These are phyloP conservation scores for Tuber indicum DNA, from an alignment of 495 filamentous ascomycete species.

Conservation along the genomic window DNA sequence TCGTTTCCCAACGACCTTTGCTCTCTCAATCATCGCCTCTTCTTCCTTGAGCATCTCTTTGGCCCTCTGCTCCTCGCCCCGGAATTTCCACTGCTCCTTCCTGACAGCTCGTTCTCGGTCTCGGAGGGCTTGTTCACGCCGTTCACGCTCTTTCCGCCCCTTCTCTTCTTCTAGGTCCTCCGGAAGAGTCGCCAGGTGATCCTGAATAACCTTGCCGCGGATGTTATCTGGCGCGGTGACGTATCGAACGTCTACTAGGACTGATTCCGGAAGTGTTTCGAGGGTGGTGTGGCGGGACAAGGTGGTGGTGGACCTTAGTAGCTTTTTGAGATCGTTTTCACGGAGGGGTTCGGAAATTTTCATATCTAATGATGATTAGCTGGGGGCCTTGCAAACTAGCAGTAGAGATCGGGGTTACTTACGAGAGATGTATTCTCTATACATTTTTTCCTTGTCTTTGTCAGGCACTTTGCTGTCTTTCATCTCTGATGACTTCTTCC, in stretches of 20 bases:
- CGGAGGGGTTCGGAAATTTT: constrained; percentile 67
- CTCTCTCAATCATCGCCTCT: constrained; percentile 38
- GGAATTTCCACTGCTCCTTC: constrained; percentile 32
- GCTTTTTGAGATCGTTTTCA: constrained; percentile 70
- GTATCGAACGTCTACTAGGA: constrained; percentile 73
- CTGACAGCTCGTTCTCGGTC: constrained; percentile 32
- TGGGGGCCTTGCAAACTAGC: background rate
- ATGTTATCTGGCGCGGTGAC: constrained; percentile 64
- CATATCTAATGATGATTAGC: constrained; percentile 45
- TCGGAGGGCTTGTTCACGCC: constrained; percentile 37
- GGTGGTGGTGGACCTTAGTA: constrained; percentile 65
- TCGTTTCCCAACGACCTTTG: constrained; percentile 41
- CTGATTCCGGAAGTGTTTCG: constrained; percentile 57
- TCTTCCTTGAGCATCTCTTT: constrained; percentile 35
- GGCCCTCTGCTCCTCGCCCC: constrained; percentile 36
- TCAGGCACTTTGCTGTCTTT: constrained; percentile 66
- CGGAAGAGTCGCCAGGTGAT: constrained; percentile 66
- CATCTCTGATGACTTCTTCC: constrained; percentile 74
- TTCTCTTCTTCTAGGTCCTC: constrained; percentile 59
- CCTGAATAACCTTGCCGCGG: constrained; percentile 67
- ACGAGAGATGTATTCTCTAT: constrained; percentile 75
- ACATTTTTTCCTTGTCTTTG: constrained; percentile 84
- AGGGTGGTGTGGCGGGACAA: constrained; percentile 61
- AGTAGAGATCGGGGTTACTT: constrained; percentile 10
- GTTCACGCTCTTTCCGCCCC: constrained; percentile 48